Evolutionary conservation across 2,329 filamentous ascomycete species (phyloP).

Genomic region (Fusarium haematococcum): DNA sequence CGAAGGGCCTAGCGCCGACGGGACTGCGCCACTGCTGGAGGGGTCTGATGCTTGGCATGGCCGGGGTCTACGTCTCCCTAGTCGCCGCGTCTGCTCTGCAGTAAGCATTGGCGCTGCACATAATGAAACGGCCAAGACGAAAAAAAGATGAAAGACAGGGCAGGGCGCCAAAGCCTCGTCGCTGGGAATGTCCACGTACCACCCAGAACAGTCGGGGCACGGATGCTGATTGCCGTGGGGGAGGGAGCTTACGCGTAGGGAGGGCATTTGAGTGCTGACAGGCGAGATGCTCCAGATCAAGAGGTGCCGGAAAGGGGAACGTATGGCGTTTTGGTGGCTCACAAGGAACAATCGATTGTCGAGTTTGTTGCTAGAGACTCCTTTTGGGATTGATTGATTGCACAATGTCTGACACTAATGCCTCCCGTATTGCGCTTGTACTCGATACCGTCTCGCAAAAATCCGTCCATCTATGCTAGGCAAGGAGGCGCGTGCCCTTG

Average conservation of each 20-base stretch:
- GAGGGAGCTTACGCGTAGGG: constrained; percentile 13
- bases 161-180: background rate
- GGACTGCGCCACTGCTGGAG: constrained; percentile 7
- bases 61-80: constrained; percentile 10
- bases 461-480: constrained; percentile 13
- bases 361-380: background rate
- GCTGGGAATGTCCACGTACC: background rate
- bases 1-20: constrained; percentile 23
- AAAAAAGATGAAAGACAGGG: background rate
- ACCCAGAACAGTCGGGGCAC: background rate
- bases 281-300: background rate
- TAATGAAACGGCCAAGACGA: constrained; percentile 30
- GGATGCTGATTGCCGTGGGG: constrained; percentile 21
- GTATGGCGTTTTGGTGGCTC: background rate
- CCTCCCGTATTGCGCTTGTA: background rate
- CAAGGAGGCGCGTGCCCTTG: constrained; percentile 32
- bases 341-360: background rate
- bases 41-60: background rate
- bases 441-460: background rate
- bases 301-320: background rate
- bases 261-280: background rate
- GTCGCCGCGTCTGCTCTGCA: background rate
- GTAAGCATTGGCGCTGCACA: constrained; percentile 17
- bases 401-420: constrained; percentile 7
- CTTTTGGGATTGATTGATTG: background rate